Evolutionary conservation across 345 rosid species (phyloP), one percentile per base, ranked within the genome.

Genomic region (Noccaea caerulescens): DNA sequence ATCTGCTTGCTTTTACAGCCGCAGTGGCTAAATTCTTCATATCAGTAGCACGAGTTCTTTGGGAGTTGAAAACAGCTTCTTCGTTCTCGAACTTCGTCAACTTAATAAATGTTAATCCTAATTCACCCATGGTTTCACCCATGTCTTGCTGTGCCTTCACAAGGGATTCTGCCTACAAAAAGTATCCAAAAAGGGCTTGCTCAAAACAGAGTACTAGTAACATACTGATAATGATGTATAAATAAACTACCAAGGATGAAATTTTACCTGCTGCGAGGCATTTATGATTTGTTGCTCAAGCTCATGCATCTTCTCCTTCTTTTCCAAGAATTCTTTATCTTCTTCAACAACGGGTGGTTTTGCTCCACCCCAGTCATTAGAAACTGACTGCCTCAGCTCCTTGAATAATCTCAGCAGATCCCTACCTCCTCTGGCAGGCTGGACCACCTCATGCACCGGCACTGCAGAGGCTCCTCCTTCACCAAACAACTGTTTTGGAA

Each of bases 111-210:
- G 97, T 84, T 77, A 90, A 72, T 44, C 99, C 97, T 57, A 94
- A 58, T 69, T 88, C 98, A 57, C 97, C 98, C 91, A 92, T 82
- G 42, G 99, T 92, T 58, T 92, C 98, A 53, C 99, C 97, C 89
- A 88, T 88, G 78, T 92, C 99, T 84, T 94, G 97, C 71, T 92
- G 98, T 43, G 93, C 89, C 80, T 94, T 90, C 20, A 94, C 99
- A n/a, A 94, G 83, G 8, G 86, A 62, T 74, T 90, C 98, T 18
- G 98, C 99, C 98, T 94, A 80, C 74, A 58, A 58, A 13, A 12
- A 20, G 2, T 33, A 39, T 7, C 32, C 54, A 33, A 65, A 64
- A 38, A 56, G 7, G 12, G 57, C 45, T 63, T 36, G n/a, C 34
- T 32, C 42, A 33, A 55, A 37, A 46, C 4, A 59, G 39, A 34